Percentiles rank a stretch among this genome's conserved stretches.
Evolutionary conservation across 2,329 filamentous ascomycete species (phyloP).

Genomic region (Cadophora sp.): DNA sequence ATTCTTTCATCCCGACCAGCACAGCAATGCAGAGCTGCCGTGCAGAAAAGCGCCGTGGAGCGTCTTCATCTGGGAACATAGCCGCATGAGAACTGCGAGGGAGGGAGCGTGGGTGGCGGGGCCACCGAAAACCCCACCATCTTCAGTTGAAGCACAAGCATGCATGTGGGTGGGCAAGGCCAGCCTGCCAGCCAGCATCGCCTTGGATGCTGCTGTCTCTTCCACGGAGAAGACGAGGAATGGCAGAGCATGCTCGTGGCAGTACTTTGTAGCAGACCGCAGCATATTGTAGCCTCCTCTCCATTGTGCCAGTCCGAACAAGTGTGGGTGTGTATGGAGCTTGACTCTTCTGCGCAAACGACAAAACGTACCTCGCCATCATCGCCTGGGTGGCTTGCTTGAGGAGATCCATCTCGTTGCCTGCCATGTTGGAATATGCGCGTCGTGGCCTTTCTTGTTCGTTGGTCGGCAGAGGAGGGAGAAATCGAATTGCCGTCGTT

Average conservation of each 20-base stretch:
- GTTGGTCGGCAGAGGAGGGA: not conserved
- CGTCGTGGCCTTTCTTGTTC: constrained; percentile 28
- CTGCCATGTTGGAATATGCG: constrained; percentile 39
- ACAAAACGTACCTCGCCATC: constrained; percentile 45
- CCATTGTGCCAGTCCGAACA: not conserved
- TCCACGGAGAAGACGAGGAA: constrained; percentile 2
- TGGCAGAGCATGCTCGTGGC: not conserved
- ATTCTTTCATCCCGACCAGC: constrained; percentile 29
- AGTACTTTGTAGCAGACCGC: not conserved
- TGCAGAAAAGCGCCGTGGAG: constrained; percentile 29
- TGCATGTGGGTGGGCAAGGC: constrained; percentile 14
- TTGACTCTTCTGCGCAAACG: constrained; percentile 13
- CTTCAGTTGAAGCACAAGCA: constrained; percentile 7
- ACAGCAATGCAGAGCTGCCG: constrained; percentile 5
- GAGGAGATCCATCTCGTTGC: constrained; percentile 45
- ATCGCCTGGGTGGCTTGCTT: constrained; percentile 47
- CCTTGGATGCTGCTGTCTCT: not conserved
- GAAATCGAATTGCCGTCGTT: constrained; percentile 19
- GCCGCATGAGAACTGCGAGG: constrained; percentile 6
- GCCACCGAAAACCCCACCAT: constrained; percentile 15
- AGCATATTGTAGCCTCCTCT: constrained; percentile 7
- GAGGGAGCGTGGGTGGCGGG: not conserved
- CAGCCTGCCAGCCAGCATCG: too few species aligned
- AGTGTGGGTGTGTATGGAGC: not conserved
- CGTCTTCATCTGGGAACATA: constrained; percentile 9